Base-by-base conservation (phyloP, 345 rosid genomes). In the Ceriops tagal region DNA sequence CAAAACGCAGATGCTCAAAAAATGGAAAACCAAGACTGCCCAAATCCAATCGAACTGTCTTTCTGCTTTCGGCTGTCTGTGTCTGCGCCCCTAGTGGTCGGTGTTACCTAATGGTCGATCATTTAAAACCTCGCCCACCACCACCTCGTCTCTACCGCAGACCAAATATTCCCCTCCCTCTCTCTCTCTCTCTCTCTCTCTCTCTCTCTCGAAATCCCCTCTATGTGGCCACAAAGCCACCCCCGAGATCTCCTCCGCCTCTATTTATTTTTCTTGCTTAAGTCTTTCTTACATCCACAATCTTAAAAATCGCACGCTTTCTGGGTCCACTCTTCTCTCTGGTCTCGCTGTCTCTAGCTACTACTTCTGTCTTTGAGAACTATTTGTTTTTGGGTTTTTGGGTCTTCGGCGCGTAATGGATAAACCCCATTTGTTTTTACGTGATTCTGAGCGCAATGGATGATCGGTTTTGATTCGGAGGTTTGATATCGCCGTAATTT, bases 401-500 rank as follows among this genome's bases (percentile, higher is more conserved):
- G 22, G 49, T 43, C 49, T 43, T 43, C 49, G 13, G 49, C 49
- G 49, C 34, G 39, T 16, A 21, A 2, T 22, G 31, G 64, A 56
- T 32, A 56, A 51, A 37, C 27, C 59, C 65, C 61, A 22, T 47
- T 68, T 58, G 58, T 61, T 69, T 51, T 64, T 2, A 30, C 67
- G 11, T 66, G 82, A 52, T 53, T 32, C 58, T 52, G 68, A 73
- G 68, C 49, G 9, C 57, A 61, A 74, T 83, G 84, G 74, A 68
- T 70, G 81, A 66, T 71, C 61, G 53, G 59, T 21, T 37, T 27
- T 22, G 46, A 30, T n/a, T 31, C 30, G 28, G 24, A 49, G 57
- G 20, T 18, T 35, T 60, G 18, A 19, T 3, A 57, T 34, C 31
- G 16, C 59, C 3, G 49, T 13, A 43, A 43, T 43, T 43, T 43